Evolutionary conservation across 2,329 filamentous ascomycete species (phyloP).

Genomic region (Cladosporium sp.): DNA sequence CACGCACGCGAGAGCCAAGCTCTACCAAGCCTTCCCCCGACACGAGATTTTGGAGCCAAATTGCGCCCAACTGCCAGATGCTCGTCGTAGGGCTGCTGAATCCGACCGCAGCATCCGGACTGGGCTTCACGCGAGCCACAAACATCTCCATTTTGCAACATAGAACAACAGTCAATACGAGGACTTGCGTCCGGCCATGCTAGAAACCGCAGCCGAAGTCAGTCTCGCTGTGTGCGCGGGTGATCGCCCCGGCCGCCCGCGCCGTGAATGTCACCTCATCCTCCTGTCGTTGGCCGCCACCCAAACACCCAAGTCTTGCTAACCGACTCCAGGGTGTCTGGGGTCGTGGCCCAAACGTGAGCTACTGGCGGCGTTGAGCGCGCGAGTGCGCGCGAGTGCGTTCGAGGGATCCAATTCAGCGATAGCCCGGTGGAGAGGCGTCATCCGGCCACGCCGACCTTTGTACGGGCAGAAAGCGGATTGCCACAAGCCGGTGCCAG

Average conservation of each 20-base stretch:
- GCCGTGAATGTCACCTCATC: constrained; percentile 1
- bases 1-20: constrained; percentile 4
- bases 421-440: constrained; percentile 6
- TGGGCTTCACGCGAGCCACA: too few relatives aligned
- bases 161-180: too few relatives aligned
- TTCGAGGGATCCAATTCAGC: not conserved
- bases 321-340: not conserved
- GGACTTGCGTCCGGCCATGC: too few relatives aligned
- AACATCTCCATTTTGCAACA: too few relatives aligned
- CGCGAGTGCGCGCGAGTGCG: constrained; percentile 1
- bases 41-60: constrained; percentile 8
- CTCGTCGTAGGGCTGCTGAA: constrained; percentile 4
- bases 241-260: constrained; percentile 2
- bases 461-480: constrained; percentile 4
- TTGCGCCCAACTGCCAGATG: not conserved
- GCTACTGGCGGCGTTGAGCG: constrained; percentile 5
- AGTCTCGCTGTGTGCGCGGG: not conserved
- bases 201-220: too few relatives aligned
- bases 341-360: not conserved
- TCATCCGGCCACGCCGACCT: constrained; percentile 1
- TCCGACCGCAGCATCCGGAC: too few relatives aligned
- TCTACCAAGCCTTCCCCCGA: constrained; percentile 8
- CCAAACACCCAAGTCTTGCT: not conserved
- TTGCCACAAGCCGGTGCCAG: not conserved
- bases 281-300: constrained; percentile 1